A percentile compares a stretch with the other conserved stretches of the same genome.
These are phyloP conservation scores for Aspergillus floridensis DNA, from an alignment of 2,329 filamentous ascomycete species.

Conservation along the genomic window DNA sequence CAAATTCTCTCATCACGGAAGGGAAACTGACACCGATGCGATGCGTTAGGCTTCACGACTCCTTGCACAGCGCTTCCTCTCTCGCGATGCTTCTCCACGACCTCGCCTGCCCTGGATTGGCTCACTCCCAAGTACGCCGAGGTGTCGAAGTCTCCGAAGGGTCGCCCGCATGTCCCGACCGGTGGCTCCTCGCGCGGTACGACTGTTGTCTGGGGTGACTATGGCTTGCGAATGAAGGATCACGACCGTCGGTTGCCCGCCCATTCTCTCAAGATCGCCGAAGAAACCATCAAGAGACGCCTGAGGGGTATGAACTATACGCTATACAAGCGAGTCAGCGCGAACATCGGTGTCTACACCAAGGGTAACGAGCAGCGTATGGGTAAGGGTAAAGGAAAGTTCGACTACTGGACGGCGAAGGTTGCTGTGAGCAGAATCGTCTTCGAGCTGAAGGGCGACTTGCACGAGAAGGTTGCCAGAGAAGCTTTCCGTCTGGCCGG, in stretches of 20 bases:
- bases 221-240: slow-evolving; percentile 88
- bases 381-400: slow-evolving; percentile 97
- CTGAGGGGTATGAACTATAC: slow-evolving; percentile 89
- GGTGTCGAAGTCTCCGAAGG: slow-evolving; percentile 84
- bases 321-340: slow-evolving; percentile 84
- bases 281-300: slow-evolving; percentile 87
- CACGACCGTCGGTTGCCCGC: slow-evolving; percentile 89
- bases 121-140: slow-evolving; percentile 77
- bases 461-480: slow-evolving; percentile 91
- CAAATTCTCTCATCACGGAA: neutral
- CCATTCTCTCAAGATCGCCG: slow-evolving; percentile 80
- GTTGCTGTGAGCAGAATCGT: slow-evolving; percentile 87
- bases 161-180: slow-evolving; percentile 79
- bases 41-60: slow-evolving; percentile 26
- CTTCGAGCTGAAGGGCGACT: slow-evolving; percentile 84
- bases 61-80: slow-evolving; percentile 36
- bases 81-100: slow-evolving; percentile 70
- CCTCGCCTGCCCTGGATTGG: slow-evolving; percentile 65
- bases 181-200: slow-evolving; percentile 90
- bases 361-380: slow-evolving; percentile 97
- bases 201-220: slow-evolving; percentile 94
- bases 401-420: slow-evolving; percentile 92
- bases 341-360: slow-evolving; percentile 92
- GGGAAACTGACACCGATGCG: slow-evolving; percentile 20
- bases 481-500: slow-evolving; percentile 93